phyloP scores from a whole-genome alignment of 2,329 filamentous ascomycete species.

The Mariannaea elegans region DNA sequence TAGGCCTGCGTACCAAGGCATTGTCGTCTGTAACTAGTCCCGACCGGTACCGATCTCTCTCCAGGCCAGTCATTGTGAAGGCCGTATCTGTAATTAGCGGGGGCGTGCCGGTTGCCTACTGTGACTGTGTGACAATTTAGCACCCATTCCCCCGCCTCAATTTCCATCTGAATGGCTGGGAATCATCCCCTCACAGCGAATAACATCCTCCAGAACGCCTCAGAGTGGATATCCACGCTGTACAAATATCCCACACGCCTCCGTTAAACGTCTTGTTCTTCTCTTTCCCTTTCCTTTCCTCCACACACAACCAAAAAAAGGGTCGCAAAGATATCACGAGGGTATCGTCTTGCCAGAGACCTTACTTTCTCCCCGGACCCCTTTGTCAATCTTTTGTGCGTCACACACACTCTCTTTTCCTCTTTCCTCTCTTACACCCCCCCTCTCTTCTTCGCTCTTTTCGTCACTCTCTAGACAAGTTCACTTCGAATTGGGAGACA shows the following conservation, averaged over 20 bases:
- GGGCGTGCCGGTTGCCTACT: slow-evolving; percentile 2
- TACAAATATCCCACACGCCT: slow-evolving; percentile 38
- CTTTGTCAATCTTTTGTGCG: slow-evolving; percentile 57
- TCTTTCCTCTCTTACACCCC: slow-evolving; percentile 34
- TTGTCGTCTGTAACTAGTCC: no score
- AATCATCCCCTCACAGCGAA: not conserved
- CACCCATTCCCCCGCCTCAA: not conserved
- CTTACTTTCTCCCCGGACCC: slow-evolving; percentile 63
- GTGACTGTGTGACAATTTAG: no score
- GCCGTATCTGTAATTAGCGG: not conserved
- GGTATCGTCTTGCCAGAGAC: slow-evolving; percentile 60
- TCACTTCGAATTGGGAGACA: slow-evolving; percentile 34
- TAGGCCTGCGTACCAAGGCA: no score
- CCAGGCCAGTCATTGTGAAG: not conserved
- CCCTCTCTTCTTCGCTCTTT: slow-evolving; percentile 55
- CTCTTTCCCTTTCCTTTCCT: slow-evolving; percentile 56
- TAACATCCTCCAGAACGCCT: not conserved
- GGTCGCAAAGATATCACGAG: slow-evolving; percentile 66
- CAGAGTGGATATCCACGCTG: slow-evolving; percentile 17
- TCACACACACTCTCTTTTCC: slow-evolving; percentile 47
- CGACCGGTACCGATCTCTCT: not conserved
- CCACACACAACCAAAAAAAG: slow-evolving; percentile 63
- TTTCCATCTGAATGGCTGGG: slow-evolving; percentile 20
- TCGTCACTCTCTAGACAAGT: slow-evolving; percentile 60
- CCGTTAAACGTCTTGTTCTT: slow-evolving; percentile 26